Base-by-base conservation (phyloP, 2,329 filamentous ascomycete genomes). In the Calonectria multiphialidica region DNA sequence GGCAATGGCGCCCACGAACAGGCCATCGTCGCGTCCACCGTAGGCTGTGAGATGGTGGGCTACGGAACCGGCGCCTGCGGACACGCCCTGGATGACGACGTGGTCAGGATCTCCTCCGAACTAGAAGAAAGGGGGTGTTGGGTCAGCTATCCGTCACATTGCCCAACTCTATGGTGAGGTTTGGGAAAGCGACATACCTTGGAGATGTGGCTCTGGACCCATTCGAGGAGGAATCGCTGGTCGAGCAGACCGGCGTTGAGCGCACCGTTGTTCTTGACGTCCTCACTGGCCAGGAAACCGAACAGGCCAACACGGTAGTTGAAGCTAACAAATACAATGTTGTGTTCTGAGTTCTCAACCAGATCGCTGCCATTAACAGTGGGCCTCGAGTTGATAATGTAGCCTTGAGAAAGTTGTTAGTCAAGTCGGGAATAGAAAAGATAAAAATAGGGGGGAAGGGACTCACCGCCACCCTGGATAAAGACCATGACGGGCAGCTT, bases 211-310 rank as follows among this genome's bases (percentile, higher is more conserved):
- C 87, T 82, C 76, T 90, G 86, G 0, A 93, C 87, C 92, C 92
- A 94, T 62, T 88, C 79, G 55, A 94, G 80, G 2, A 89, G 84
- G 30, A 89, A 86, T 21, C 90, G 85, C 81, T 93, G 91, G 76
- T 94, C 92, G 3, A 93, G 84, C 9, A 94, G 80, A 0, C 92
- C 92, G 2, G 84, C 90, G 77, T 94, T 94, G 10, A 93, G 84
- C 61, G 88, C 86, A 0, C 91, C 91, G 74, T 90, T 83, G 6
- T 83, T 79, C 44, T 87, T 86, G 12, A 93, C 85, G 35, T 87
- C 83, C 45, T 90, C 86, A 57, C 90, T 88, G 0, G 90, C 88
- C 1, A 94, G 84, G 75, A 93, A 94, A 0, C 92, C 92, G 76
- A 89, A 89, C 0, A 90, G 82, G 0, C 90, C 91, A 8, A 93